Percentiles rank a stretch among this genome's conserved stretches.
Evolutionary conservation across 1,284 basidiomycete species (phyloP).

Genomic region (Inonotus hispidus): DNA sequence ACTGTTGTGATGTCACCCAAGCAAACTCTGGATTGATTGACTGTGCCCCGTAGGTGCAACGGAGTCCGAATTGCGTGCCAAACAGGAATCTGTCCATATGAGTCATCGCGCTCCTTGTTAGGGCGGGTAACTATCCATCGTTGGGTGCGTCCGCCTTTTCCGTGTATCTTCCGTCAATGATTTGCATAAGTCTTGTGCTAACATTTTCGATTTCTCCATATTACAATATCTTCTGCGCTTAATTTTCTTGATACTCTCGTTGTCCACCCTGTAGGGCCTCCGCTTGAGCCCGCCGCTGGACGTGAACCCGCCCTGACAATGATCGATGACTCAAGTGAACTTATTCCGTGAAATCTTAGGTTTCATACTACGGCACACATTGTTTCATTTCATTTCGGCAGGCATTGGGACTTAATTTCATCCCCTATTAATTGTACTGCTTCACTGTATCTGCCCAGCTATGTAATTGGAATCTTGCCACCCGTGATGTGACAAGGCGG

Average conservation of each 20-base stretch:
- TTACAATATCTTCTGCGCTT: not conserved
- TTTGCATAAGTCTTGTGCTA: not conserved
- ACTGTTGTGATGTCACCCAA: not conserved
- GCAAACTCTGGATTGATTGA: not conserved
- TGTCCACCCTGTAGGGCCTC: not conserved
- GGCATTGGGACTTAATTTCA: too few species aligned
- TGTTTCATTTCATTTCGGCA: too few species aligned
- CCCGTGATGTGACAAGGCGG: too few species aligned
- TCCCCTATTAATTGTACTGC: too few species aligned
- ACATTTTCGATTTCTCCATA: not conserved
- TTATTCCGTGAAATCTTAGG: not conserved
- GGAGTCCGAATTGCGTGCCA: slow-evolving; percentile 3
- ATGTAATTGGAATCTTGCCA: too few species aligned
- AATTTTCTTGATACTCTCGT: not conserved
- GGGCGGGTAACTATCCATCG: slow-evolving; percentile 15
- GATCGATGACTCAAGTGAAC: slow-evolving; percentile 13
- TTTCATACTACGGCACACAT: not conserved
- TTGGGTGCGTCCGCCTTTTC: not conserved
- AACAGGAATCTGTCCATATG: slow-evolving; percentile 11
- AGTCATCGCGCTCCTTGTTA: slow-evolving; percentile 21
- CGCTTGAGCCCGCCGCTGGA: slow-evolving; percentile 3
- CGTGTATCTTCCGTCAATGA: not conserved
- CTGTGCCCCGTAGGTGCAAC: not conserved
- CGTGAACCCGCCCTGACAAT: slow-evolving; percentile 13
- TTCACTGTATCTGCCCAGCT: too few species aligned